phyloP scores from a whole-genome alignment of 1,284 basidiomycete species.

The Ceraceosorus guamensis region DNA sequence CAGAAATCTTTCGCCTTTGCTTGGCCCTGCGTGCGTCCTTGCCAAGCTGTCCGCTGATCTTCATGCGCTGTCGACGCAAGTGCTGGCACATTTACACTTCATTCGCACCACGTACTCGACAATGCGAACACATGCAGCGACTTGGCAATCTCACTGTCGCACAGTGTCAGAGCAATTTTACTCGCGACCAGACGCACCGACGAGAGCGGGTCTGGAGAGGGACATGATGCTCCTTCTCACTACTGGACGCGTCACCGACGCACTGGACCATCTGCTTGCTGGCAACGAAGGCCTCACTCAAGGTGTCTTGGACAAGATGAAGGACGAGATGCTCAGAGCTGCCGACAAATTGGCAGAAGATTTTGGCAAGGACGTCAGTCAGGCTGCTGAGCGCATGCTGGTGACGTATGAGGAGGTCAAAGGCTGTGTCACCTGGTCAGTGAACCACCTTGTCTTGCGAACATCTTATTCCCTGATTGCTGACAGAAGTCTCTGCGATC shows the following conservation, averaged over 20 bases:
- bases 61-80: too few relatives aligned
- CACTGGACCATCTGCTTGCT: not conserved
- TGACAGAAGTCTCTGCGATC: not conserved
- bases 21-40: too few relatives aligned
- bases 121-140: too few relatives aligned
- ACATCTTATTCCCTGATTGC: not conserved
- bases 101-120: too few relatives aligned
- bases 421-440: not conserved
- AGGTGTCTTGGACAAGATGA: not conserved
- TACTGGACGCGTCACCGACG: not conserved
- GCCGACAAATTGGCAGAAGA: not conserved
- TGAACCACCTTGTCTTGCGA: not conserved
- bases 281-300: not conserved
- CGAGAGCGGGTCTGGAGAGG: too few relatives aligned
- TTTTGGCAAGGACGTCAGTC: not conserved
- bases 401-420: not conserved
- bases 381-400: not conserved
- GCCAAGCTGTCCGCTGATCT: too few relatives aligned
- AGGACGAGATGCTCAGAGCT: not conserved
- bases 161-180: too few relatives aligned
- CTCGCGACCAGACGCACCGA: too few relatives aligned
- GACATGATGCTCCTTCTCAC: too few relatives aligned
- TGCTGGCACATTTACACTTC: too few relatives aligned
- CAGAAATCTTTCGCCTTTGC: too few relatives aligned
- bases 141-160: too few relatives aligned